Conservation (phyloP, 2,329 filamentous ascomycete genomes). For the Epichloe elymi region DNA sequence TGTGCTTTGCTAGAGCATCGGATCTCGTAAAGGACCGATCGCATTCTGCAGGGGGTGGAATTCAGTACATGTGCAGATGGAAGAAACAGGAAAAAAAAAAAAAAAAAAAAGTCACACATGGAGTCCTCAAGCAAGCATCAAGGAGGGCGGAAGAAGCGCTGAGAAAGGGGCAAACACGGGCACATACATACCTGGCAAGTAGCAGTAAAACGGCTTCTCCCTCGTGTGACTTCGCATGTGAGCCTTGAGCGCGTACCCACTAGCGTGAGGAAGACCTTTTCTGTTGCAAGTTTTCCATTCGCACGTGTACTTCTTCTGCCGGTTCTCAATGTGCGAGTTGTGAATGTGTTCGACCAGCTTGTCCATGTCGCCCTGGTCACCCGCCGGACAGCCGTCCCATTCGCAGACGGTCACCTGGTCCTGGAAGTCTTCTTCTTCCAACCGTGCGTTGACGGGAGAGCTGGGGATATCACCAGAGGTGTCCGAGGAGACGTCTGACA, state of each 20-base stretch:
- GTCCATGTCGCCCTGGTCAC: slow-evolving; percentile 70
- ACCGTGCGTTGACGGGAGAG: slow-evolving; percentile 51
- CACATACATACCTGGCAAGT: slow-evolving; percentile 65
- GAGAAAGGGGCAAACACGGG: not conserved
- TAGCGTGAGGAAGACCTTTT: slow-evolving; percentile 85
- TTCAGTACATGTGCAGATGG: not conserved
- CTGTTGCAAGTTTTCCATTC: slow-evolving; percentile 85
- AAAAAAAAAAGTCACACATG: slow-evolving; percentile 5
- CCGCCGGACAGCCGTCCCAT: slow-evolving; percentile 62
- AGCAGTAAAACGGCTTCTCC: slow-evolving; percentile 97
- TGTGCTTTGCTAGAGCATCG: slow-evolving; percentile 92
- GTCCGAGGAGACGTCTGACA: slow-evolving; percentile 75
- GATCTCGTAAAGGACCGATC: slow-evolving; percentile 93
- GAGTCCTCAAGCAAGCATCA: not conserved
- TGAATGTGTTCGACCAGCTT: slow-evolving; percentile 73
- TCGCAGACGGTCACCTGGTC: slow-evolving; percentile 68
- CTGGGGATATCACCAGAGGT: slow-evolving; percentile 74
- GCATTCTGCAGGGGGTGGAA: slow-evolving; percentile 52
- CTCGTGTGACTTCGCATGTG: slow-evolving; percentile 97
- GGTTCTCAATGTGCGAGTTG: slow-evolving; percentile 82
- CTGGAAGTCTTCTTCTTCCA: slow-evolving; percentile 61
- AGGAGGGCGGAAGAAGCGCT: not conserved
- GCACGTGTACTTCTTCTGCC: slow-evolving; percentile 95
- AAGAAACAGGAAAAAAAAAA: too few species aligned
- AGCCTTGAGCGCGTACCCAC: slow-evolving; percentile 87